A percentile compares a stretch with the other conserved stretches of the same genome.
Evolutionary conservation across 169 alveolate genomes (phyloP).

Genomic region (Besnoitia besnoiti): DNA sequence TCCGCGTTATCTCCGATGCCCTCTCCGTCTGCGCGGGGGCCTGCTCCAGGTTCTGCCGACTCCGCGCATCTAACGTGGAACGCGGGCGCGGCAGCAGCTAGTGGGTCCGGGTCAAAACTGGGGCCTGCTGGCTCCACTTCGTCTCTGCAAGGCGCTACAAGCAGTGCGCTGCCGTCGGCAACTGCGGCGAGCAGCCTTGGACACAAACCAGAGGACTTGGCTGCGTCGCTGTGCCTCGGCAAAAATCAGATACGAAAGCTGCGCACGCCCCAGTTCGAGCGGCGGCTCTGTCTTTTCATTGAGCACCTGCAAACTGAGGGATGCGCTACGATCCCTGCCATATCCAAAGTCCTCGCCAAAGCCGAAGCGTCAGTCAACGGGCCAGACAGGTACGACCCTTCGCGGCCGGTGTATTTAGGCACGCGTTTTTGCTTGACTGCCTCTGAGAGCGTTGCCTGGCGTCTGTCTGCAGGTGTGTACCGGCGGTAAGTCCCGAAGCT

Average conservation of each 20-base stretch:
- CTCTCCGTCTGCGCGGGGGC: too few species aligned
- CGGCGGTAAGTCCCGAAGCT: too few species aligned
- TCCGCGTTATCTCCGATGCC: too few species aligned
- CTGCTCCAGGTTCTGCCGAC: too few species aligned
- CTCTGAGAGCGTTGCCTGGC: too few species aligned
- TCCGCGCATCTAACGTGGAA: too few species aligned
- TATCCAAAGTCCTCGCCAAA: constrained; percentile 51
- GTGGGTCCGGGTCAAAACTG: neutral
- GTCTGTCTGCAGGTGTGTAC: too few species aligned
- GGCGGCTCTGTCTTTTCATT: constrained; percentile 47
- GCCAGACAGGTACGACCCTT: constrained; percentile 70
- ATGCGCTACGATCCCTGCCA: constrained; percentile 56
- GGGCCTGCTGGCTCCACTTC: neutral
- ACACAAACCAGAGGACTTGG: neutral
- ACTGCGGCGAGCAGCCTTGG: neutral
- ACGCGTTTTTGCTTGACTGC: too few species aligned
- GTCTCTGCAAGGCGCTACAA: neutral
- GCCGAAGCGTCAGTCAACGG: constrained; percentile 62
- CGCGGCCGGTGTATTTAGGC: too few species aligned
- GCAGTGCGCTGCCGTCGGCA: neutral
- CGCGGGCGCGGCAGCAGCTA: too few species aligned
- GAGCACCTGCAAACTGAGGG: constrained; percentile 36
- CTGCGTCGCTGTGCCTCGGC: neutral
- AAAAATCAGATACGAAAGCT: constrained; percentile 6
- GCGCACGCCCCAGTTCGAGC: constrained; percentile 53